These are phyloP conservation scores for Coleophoma cylindrospora DNA, from an alignment of 2,329 filamentous ascomycete species.

Conservation along the genomic window DNA sequence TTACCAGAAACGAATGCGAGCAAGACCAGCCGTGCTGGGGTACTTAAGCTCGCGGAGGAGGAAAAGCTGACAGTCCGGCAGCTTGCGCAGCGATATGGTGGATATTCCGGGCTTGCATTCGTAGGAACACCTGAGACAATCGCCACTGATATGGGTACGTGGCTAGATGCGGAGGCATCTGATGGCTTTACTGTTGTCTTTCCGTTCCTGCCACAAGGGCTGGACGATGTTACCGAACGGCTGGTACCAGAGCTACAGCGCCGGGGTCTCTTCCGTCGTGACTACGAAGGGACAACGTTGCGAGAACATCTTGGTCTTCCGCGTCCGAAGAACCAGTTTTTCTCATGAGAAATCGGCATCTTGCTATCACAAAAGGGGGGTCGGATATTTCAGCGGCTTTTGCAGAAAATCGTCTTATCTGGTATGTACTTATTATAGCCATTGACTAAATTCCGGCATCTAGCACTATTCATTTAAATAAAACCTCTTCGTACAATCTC, in stretches of 20 bases:
- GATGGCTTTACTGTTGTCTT: constrained; percentile 48
- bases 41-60: constrained; percentile 37
- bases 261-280: constrained; percentile 43
- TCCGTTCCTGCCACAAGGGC: constrained; percentile 43
- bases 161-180: constrained; percentile 40
- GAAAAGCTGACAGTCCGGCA: constrained; percentile 45
- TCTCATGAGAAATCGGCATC: neutral
- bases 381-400: no score
- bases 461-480: no score
- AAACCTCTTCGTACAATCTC: no score
- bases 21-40: constrained; percentile 39
- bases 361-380: no score
- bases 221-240: constrained; percentile 41
- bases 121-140: constrained; percentile 43
- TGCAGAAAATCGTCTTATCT: no score
- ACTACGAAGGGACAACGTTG: constrained; percentile 47
- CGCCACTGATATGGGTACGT: constrained; percentile 42
- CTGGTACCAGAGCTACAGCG: constrained; percentile 46
- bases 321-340: constrained; percentile 29
- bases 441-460: no score
- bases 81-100: constrained; percentile 43
- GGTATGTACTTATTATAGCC: no score
- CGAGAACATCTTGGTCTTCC: constrained; percentile 49
- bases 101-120: constrained; percentile 44
- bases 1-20: constrained; percentile 49